Base-by-base conservation (phyloP, 805 yeast species). In the Spathaspora passalidarum region DNA sequence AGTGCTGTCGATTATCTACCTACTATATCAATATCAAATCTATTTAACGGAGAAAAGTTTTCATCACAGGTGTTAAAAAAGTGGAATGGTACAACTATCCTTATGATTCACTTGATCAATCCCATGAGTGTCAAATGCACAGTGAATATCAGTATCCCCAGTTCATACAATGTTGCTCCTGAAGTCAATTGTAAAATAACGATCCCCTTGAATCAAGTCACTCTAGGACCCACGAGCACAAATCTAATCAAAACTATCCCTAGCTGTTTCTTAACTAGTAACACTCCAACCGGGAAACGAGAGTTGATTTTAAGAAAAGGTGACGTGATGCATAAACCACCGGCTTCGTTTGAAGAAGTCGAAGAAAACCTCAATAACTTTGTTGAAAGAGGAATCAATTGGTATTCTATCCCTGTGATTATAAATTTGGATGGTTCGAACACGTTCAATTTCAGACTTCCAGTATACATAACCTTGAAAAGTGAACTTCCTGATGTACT, bases 1-100 rank as follows among this genome's bases (percentile, higher is more conserved):
- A 59, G 62, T 42, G 73, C 73, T 2, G 47, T 59, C 5, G 75
- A 71, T 32, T 59, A 56, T 25, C 39, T 70, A 46, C 75, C 76
- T 14, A 48, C 52, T 4, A 42, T 68, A 1, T 52, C 46, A 32
- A 38, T 57, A 42, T 53, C 62, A n/a, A 54, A 56, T 38, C 14
- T 47, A 32, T 21, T 40, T 3, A 42, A 34, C 19, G 8, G n/a
- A 14, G 19, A 16, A 5, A 20, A 36, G 11, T 35, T 34, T 17
- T 8, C 18, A 6, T 8, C 18, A 18, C 18, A 14, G 8, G 44
- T 32, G 14, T 16, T 32, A n/a, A 41, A 41, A n/a, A 8, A 20
- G 5, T 41, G 44, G 44, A 20, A 25, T 16, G 8, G 8, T 13
- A 20, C n/a, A 20, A 17, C 53, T 9, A 45, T 51, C 9, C 59